A percentile compares a stretch with the other conserved stretches of the same genome.
Evolutionary conservation across 176 grass and related monocot genomes (phyloP).

Genomic region (Aegilops tauschii): DNA sequence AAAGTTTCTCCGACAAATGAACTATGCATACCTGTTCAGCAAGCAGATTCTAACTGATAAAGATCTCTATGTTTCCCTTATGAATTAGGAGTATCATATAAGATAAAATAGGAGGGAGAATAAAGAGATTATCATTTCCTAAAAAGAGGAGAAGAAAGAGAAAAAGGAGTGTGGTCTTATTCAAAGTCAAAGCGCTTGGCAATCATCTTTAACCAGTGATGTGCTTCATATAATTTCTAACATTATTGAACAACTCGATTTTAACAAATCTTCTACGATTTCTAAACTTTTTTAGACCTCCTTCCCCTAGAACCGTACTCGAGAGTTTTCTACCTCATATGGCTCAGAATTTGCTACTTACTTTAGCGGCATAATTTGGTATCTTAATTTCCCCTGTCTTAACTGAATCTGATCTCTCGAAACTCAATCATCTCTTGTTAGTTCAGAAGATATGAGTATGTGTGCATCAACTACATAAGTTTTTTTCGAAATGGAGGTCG

Average conservation of each 20-base stretch:
- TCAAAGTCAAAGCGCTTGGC: neutral
- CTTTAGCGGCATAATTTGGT: too few relatives aligned
- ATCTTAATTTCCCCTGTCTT: neutral
- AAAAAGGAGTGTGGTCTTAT: neutral
- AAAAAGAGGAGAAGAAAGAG: neutral
- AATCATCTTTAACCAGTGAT: neutral
- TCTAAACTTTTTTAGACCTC: neutral
- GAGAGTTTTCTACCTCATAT: neutral
- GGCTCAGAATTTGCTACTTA: neutral
- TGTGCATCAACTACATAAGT: neutral
- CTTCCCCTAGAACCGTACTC: neutral
- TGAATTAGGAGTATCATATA: neutral
- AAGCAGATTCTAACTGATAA: neutral
- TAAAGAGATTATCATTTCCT: neutral
- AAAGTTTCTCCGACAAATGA: neutral
- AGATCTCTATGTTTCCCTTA: neutral
- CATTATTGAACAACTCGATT: neutral
- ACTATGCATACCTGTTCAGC: neutral
- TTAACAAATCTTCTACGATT: neutral
- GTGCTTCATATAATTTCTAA: neutral
- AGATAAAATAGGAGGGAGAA: neutral
- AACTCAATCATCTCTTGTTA: neutral
- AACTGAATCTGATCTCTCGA: neutral
- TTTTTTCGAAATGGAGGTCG: too few relatives aligned
- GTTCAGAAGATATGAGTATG: neutral